A percentile compares a stretch with the other conserved stretches of the same genome.
Evolutionary conservation across 1,284 basidiomycete species (phyloP).

Genomic region (Marasmius fiardii): DNA sequence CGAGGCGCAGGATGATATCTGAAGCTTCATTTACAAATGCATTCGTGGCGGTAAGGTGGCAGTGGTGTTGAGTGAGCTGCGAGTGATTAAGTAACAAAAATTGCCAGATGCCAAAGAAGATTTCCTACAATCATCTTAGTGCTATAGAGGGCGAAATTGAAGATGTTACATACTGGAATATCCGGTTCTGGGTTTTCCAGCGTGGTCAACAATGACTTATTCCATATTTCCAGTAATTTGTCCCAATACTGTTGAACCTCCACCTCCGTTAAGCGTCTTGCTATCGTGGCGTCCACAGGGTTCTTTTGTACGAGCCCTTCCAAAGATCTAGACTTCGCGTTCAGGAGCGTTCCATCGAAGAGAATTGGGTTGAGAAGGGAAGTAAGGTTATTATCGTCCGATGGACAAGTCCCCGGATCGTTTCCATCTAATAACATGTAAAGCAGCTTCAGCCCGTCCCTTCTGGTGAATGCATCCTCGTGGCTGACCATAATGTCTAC

Average conservation of each 20-base stretch:
- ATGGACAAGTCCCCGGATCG: constrained; percentile 3
- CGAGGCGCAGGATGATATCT: neutral
- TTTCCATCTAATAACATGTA: neutral
- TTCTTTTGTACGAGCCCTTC: constrained; percentile 19
- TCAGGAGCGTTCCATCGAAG: constrained; percentile 23
- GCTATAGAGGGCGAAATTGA: neutral
- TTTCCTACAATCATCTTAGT: constrained; percentile 25
- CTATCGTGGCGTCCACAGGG: constrained; percentile 22
- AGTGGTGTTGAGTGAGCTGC: constrained; percentile 35
- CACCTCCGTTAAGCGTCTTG: constrained; percentile 37
- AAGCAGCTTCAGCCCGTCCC: neutral
- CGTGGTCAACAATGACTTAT: constrained; percentile 8
- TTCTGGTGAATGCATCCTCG: neutral
- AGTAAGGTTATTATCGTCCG: neutral
- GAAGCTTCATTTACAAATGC: constrained; percentile 22
- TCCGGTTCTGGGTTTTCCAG: constrained; percentile 2
- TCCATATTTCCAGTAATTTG: constrained; percentile 40
- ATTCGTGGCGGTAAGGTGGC: constrained; percentile 30
- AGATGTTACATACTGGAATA: constrained; percentile 22
- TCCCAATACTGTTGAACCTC: constrained; percentile 46
- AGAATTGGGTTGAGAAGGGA: constrained; percentile 16
- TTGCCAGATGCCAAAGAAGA: constrained; percentile 44
- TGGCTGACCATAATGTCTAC: neutral
- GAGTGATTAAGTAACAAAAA: constrained; percentile 48
- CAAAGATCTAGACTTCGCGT: constrained; percentile 18